A percentile compares a stretch with the other conserved stretches of the same genome.
Evolutionary conservation across 345 rosid genomes (phyloP).

Genomic region (Eutrema yunnanense): DNA sequence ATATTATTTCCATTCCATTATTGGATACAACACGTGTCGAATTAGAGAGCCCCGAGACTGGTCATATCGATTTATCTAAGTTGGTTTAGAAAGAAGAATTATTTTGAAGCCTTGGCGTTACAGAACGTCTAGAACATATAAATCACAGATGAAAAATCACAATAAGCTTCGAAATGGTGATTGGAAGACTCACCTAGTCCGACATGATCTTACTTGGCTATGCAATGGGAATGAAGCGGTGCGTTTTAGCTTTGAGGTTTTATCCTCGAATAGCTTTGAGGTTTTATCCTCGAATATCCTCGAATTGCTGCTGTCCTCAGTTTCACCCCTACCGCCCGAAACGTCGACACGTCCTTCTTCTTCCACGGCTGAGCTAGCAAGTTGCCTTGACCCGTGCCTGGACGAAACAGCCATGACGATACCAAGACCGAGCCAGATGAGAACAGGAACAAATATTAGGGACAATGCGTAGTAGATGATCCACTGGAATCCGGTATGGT

Average conservation of each 20-base stretch:
- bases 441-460: not conserved
- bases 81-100: not conserved
- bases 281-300: not conserved
- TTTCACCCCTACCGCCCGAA: not conserved
- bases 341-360: not conserved
- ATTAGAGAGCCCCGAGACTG: not conserved
- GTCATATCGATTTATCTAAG: not conserved
- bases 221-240: constrained; percentile 6
- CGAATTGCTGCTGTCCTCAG: not conserved
- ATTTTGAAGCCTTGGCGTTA: not conserved
- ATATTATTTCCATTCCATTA: not conserved
- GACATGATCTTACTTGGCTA: constrained; percentile 11
- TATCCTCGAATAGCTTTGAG: not conserved
- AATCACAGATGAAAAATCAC: not conserved
- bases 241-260: constrained; percentile 7
- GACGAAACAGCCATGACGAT: not conserved
- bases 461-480: constrained; percentile 13
- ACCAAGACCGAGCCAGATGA: constrained; percentile 2
- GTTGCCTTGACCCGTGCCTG: not conserved
- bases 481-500: constrained; percentile 8
- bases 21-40: constrained; percentile 7
- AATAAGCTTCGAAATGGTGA: not conserved
- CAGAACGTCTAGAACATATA: not conserved
- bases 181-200: constrained; percentile 8
- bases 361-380: not conserved